Evolutionary conservation across 495 filamentous ascomycete genomes (phyloP), one percentile per base, ranked within the genome.

Genomic region (Penicillium macrosclerotiorum): DNA sequence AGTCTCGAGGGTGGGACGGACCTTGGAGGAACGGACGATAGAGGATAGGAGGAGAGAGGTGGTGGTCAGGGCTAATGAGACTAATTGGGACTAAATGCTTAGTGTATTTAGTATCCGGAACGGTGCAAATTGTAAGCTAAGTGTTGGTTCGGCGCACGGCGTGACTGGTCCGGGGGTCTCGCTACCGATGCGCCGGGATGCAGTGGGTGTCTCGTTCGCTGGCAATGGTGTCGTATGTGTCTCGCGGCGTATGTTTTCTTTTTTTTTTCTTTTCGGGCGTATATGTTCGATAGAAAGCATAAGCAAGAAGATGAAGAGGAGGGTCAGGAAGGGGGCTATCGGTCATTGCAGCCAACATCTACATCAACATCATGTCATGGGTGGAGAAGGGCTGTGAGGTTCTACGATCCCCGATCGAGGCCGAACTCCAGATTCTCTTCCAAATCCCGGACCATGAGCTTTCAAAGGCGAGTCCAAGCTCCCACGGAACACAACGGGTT

Each of bases 401-500:
- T 45, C 41, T 14, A 13, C 17, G 24, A 38, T 37, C 32, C 17
- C 32, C 42, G 22, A 49, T 42, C 41, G 8, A 11, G 14, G n/a
- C 4, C 29, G 18, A 19, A 32, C 23, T 32, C 19, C 30, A 45
- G 24, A 45, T 35, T 44, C 6, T 17, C 42, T 42, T 52, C 38
- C 42, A 47, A 53, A 51, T 45, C 26, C 36, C 37, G 33, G 29
- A 55, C 41, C 29, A 25, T 23, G 31, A 12, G 23, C 25, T 19
- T 23, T 22, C 19, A 19, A 5, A 5, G 25, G 26, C 45, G 12
- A 38, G 52, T 52, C 49, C 53, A 51, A 60, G 57, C 57, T 60
- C 42, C 43, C 44, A 55, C 37, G 47, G 51, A 49, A 43, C 44
- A 24, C 30, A 60, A 60, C 53, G 53, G 53, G 53, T 49, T 51